Evolutionary conservation across 140 eudicot species (phyloP).

Genomic region (Flaveria floridana): DNA sequence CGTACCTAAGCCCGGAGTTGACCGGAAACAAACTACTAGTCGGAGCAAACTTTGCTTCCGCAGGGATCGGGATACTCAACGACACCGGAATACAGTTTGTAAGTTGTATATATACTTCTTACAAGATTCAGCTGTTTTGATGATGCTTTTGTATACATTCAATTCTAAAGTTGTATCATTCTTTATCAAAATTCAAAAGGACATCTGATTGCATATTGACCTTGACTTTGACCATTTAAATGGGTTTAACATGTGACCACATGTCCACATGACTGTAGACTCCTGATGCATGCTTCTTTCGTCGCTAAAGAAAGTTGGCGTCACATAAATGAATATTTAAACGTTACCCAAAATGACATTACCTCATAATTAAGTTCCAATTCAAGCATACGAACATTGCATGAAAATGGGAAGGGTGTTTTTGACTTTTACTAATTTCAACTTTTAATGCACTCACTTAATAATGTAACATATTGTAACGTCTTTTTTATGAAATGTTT

Average conservation of each 20-base stretch:
- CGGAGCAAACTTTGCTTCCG: conserved; percentile 89
- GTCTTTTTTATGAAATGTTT: conserved; percentile 12
- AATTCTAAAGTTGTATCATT: neutral
- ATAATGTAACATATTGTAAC: conserved; percentile 1
- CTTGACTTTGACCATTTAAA: conserved; percentile 20
- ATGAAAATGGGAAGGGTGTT: neutral
- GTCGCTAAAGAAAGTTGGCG: conserved; percentile 27
- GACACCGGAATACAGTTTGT: conserved; percentile 86
- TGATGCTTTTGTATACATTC: too few species aligned
- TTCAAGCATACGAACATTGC: conserved; percentile 22
- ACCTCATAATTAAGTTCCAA: conserved; percentile 25
- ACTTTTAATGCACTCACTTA: conserved; percentile 8
- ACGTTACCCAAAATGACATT: conserved; percentile 20
- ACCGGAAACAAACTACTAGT: conserved; percentile 52
- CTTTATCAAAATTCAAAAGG: too few species aligned
- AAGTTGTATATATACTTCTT: conserved; percentile 34
- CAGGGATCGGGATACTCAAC: conserved; percentile 72
- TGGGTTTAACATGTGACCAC: conserved; percentile 26
- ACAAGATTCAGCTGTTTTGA: neutral
- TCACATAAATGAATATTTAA: conserved; percentile 16
- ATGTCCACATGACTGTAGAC: conserved; percentile 21
- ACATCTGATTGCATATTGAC: neutral
- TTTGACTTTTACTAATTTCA: conserved; percentile 9
- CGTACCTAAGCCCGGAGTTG: conserved; percentile 64
- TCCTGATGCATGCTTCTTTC: conserved; percentile 23